Conservation (phyloP, 2,329 filamentous ascomycete genomes). For the Aulographum hederae region DNA sequence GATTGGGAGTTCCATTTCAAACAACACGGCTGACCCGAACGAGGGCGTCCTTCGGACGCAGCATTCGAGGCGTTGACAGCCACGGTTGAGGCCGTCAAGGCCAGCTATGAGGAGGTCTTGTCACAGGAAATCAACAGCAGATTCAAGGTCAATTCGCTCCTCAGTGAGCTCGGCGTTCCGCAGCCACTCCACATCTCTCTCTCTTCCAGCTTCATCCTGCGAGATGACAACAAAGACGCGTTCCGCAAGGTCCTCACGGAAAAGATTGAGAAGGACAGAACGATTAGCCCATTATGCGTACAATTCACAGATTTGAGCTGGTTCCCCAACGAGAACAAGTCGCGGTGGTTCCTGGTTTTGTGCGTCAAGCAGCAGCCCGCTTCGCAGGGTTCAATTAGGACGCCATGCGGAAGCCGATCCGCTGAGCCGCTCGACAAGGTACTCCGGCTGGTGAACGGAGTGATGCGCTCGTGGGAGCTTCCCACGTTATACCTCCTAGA, state of each 20-base stretch:
- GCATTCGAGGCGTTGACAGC: neutral
- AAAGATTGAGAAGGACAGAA: conserved; percentile 15
- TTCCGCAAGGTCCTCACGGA: conserved; percentile 44
- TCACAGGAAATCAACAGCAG: conserved; percentile 1
- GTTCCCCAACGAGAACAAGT: conserved; percentile 47
- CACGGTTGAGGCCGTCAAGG: neutral
- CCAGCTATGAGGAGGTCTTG: neutral
- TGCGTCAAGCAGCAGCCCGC: no score
- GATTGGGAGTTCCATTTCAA: conserved; percentile 4
- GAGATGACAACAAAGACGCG: conserved; percentile 48
- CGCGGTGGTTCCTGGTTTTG: conserved; percentile 63
- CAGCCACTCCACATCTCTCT: conserved; percentile 81
- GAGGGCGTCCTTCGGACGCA: neutral
- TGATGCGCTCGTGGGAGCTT: conserved; percentile 1
- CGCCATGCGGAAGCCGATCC: neutral
- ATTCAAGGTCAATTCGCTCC: conserved; percentile 46
- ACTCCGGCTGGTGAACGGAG: conserved; percentile 5
- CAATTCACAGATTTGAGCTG: conserved; percentile 34
- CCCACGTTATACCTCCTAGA: no score
- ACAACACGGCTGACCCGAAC: neutral
- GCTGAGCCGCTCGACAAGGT: neutral
- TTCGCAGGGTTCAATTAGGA: conserved; percentile 17
- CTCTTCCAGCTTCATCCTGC: conserved; percentile 61
- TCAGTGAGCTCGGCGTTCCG: conserved; percentile 58
- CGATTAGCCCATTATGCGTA: conserved; percentile 33